Percentiles rank a stretch among this genome's conserved stretches.
Conservation (phyloP, 805 yeast species). For the Hagleromyces aurorensis region DNA sequence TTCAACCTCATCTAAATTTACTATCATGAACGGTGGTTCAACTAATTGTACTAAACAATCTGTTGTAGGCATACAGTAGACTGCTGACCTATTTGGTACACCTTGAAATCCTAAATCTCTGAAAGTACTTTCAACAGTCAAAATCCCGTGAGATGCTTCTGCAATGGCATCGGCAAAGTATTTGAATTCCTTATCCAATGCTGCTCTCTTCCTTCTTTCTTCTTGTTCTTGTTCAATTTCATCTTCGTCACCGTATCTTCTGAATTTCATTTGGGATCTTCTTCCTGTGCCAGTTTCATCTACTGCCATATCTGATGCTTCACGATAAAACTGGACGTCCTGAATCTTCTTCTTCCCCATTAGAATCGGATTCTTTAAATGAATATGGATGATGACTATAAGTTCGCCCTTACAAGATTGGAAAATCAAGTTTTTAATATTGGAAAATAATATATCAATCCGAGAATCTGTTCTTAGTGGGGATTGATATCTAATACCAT, state of each 20-base stretch:
- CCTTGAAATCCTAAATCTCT: conserved; percentile 96
- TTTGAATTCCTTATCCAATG: conserved; percentile 86
- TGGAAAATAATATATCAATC: conserved; percentile 81
- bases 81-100: conserved; percentile 93
- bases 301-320: conserved; percentile 90
- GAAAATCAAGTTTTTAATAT: conserved; percentile 88
- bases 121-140: conserved; percentile 90
- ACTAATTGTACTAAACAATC: conserved; percentile 91
- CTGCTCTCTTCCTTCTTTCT: conserved; percentile 85
- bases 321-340: conserved; percentile 94
- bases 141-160: conserved; percentile 72
- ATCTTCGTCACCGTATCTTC: conserved; percentile 95
- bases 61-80: conserved; percentile 92
- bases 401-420: conserved; percentile 95
- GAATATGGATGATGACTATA: conserved; percentile 86
- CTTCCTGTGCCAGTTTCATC: conserved; percentile 96
- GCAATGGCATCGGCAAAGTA: conserved; percentile 84
- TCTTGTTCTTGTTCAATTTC: conserved; percentile 98
- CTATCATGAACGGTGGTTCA: conserved; percentile 91
- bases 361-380: conserved; percentile 85
- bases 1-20: conserved; percentile 87
- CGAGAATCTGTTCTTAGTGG: conserved; percentile 76
- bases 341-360: conserved; percentile 92
- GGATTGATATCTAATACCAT: conserved; percentile 91
- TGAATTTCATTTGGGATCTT: conserved; percentile 57